These are phyloP conservation scores for Ganoderma multipileum DNA, from an alignment of 1,284 basidiomycete genomes.

Conservation along the genomic window DNA sequence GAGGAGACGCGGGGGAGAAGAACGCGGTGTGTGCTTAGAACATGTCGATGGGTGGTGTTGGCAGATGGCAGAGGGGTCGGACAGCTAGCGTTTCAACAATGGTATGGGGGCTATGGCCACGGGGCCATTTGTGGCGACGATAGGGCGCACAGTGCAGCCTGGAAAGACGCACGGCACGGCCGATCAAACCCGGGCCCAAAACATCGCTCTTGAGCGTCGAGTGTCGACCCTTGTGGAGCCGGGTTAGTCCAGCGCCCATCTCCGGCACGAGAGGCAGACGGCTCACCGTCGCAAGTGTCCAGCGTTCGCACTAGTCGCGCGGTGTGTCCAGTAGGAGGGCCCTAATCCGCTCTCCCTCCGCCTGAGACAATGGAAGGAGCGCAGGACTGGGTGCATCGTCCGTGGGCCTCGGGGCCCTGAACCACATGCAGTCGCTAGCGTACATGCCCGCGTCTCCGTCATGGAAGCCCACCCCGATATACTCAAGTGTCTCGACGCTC, in stretches of 20 bases:
- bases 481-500: constrained; percentile 27
- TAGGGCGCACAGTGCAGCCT: neutral
- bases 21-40: neutral
- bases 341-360: constrained; percentile 26
- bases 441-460: constrained; percentile 23
- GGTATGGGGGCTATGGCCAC: neutral
- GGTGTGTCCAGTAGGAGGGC: constrained; percentile 24
- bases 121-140: neutral
- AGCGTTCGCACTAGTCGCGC: constrained; percentile 14
- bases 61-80: neutral
- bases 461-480: constrained; percentile 29
- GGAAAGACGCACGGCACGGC: neutral
- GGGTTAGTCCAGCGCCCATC: constrained; percentile 6
- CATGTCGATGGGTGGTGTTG: too few relatives aligned
- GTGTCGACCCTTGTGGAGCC: constrained; percentile 1
- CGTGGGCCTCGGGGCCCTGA: constrained; percentile 20
- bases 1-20: neutral
- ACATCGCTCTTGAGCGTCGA: neutral
- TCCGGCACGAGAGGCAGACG: constrained; percentile 2
- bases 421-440: constrained; percentile 26
- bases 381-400: constrained; percentile 14
- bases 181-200: neutral
- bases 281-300: constrained; percentile 11
- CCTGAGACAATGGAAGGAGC: constrained; percentile 23
- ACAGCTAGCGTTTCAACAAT: neutral